Base-by-base conservation (phyloP, 2,329 filamentous ascomycete species). In the Aureobasidium sp. region DNA sequence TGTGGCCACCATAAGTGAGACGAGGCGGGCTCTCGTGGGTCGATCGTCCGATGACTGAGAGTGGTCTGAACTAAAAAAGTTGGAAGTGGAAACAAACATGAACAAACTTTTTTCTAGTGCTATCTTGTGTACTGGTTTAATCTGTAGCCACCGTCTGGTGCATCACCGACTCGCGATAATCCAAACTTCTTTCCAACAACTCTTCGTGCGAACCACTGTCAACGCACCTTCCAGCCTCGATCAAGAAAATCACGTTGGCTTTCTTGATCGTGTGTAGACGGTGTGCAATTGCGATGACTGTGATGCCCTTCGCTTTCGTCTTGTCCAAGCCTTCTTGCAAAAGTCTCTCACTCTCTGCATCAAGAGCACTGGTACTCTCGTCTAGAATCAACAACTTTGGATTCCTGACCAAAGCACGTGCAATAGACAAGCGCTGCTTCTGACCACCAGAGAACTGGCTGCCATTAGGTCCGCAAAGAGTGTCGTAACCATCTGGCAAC, bases 401-500 rank as follows among this genome's bases (percentile, higher is more conserved):
- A 57, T 77, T 74, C 1, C 76, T 69, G n/a, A 78, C 68, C 37
- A 78, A 68, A 2, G 76, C 76, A 26, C 76, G 70, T 5, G 76
- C 76, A 44, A 78, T 77, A 1, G 76, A 75, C 0, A 78, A 65
- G 3, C 76, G 69, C 63, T 78, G 76, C 34, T 73, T 70, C 53
- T 78, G 76, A 3, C 76, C 76, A 32, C 76, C 76, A 17, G 75
- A 77, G 15, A 78, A 67, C 50, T 74, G 72, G 34, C 71, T 75
- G 7, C 75, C 76, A 37, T 72, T 74, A 5, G 73, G 69, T 12
- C 76, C 76, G 63, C 72, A 75, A n/a, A 72, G 71, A 0, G 87
- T 89, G 13, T 87, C 74, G 69, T 90, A 90, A 0, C 86, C 85
- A 15, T 87, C 75, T 0, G 86, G 86, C 17, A 90, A 74, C 0